Conservation (phyloP, 2,329 filamentous ascomycete genomes). For the Phaeophleospora eucalypticola region DNA sequence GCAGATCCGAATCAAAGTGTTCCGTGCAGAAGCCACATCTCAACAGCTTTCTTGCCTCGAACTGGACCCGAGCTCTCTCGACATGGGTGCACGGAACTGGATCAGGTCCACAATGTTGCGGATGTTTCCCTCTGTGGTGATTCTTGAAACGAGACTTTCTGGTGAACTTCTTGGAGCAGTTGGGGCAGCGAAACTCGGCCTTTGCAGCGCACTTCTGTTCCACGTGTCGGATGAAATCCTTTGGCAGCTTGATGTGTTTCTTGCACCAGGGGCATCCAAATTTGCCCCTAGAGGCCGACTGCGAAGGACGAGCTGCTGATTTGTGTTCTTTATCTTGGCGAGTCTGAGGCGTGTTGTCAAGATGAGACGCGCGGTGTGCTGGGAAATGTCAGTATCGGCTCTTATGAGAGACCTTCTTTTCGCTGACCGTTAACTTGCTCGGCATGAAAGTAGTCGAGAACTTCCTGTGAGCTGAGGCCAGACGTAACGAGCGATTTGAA, state of each 20-base stretch:
- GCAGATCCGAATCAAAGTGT: slow-evolving; percentile 4
- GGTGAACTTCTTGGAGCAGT: slow-evolving; percentile 2
- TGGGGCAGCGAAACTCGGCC: neutral
- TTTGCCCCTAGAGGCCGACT: too few species aligned
- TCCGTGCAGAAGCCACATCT: slow-evolving; percentile 6
- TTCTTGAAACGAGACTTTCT: slow-evolving; percentile 1
- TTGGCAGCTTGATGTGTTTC: neutral
- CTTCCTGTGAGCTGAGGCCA: too few species aligned
- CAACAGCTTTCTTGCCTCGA: neutral
- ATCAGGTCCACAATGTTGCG: neutral
- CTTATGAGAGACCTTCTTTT: too few species aligned
- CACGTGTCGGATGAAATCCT: slow-evolving; percentile 8
- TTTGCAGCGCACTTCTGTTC: slow-evolving; percentile 4
- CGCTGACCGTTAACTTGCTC: too few species aligned
- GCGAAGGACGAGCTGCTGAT: too few species aligned
- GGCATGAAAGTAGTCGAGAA: too few species aligned
- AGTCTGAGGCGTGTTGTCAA: too few species aligned
- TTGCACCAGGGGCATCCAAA: slow-evolving; percentile 5
- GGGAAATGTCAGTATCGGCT: too few species aligned
- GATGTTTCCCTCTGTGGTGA: slow-evolving; percentile 1
- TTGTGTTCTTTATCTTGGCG: too few species aligned
- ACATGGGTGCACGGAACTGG: slow-evolving; percentile 1
- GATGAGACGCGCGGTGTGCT: too few species aligned
- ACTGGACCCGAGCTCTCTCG: neutral
- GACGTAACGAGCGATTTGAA: neutral